Evolutionary conservation across 805 yeast species (phyloP), one percentile per base, ranked within the genome.

Genomic region (Candida sithepensis): DNA sequence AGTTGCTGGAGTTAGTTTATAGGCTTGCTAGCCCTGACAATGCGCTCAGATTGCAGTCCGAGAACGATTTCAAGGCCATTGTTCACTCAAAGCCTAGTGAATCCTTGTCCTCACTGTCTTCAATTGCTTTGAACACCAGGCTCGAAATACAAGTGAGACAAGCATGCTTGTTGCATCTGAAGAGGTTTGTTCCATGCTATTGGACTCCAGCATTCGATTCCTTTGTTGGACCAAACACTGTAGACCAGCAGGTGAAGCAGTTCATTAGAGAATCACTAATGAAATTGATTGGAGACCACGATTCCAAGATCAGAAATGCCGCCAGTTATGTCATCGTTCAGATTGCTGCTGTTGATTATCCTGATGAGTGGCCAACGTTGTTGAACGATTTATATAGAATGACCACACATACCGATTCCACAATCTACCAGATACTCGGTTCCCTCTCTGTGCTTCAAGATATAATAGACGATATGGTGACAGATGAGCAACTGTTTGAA

Each of bases 331-430:
- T 87, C 14, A 78, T 90, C 16, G 86, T 86, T 4, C 95, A 87
- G 58, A 87, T 92, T 14, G 89, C 96, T 0, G 85, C 86, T 2
- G 86, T 83, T 1, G 99, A 92, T 60, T 92, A 79, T 59, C 99
- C 99, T 0, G 98, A 94, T 60, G 96, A 89, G 61, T 92, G 98
- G 98, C 96, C 97, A 0, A 75, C 73, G 20, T 69, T 91, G 41
- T 61, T 87, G 47, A 59, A 66, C 30, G 64, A 64, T 6, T 58
- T 88, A 19, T 82, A 81, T 56, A 59, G 59, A 1, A 16, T 49
- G n/a, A 52, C 58, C 4, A 52, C 51, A 7, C 63, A 65, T 32
- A 57, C 64, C 9, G 59, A 69, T 9, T 59, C 62, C 30, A 57
- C 70, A 44, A 53, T 57, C n/a, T 57, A 47, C 38, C 65, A 68